phyloP scores from a whole-genome alignment of 2,329 filamentous ascomycete genomes.

The Exophiala oligosperma region DNA sequence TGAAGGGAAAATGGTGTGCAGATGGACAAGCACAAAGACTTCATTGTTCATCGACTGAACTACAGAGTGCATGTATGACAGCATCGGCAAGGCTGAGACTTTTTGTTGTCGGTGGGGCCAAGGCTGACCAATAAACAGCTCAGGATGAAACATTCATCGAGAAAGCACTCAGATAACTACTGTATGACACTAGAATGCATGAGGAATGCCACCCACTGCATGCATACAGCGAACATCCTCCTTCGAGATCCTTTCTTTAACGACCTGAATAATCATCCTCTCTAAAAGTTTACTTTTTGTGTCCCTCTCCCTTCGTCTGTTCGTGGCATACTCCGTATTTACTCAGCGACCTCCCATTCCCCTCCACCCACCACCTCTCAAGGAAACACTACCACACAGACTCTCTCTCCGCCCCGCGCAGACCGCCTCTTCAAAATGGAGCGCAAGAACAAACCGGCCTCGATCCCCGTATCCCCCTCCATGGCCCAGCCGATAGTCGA shows the following conservation, averaged over 20 bases:
- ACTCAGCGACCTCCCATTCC: not conserved
- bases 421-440: conserved; percentile 54
- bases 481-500: conserved; percentile 76
- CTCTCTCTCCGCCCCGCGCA: not conserved
- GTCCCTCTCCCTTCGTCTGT: too few species aligned
- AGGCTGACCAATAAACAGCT: not conserved
- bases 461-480: conserved; percentile 71
- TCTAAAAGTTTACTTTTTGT: too few species aligned
- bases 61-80: not conserved
- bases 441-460: conserved; percentile 78
- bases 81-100: not conserved
- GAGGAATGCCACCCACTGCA: not conserved
- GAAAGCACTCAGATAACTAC: not conserved
- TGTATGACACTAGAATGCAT: not conserved
- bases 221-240: not conserved
- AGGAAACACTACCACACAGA: too few species aligned
- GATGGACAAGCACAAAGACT: too few species aligned
- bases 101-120: not conserved
- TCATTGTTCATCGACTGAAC: too few species aligned
- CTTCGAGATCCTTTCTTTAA: not conserved
- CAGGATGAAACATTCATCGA: not conserved
- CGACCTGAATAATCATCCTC: too few species aligned
- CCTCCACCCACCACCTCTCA: not conserved
- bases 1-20: too few species aligned
- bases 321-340: too few species aligned